Base-by-base conservation (phyloP, 768 basidiomycete genomes). In the Xerocomellus dryophilus region DNA sequence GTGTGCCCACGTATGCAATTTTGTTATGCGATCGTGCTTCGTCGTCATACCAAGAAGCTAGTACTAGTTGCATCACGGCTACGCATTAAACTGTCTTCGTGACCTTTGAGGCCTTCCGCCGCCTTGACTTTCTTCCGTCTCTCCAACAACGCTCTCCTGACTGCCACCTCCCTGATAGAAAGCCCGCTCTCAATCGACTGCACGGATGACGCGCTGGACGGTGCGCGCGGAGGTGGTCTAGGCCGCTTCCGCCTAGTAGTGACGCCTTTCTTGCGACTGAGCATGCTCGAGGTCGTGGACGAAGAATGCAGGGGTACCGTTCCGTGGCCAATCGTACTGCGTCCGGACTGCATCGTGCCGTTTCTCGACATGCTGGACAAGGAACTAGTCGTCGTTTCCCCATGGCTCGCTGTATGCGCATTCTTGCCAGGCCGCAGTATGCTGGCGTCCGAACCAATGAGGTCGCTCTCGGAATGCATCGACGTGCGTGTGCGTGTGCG, bases 201-300 rank as follows among this genome's bases (percentile, higher is more conserved):
- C 29, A 66, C 49, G 0, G 67, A 68, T 8, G 67, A 69, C 5
- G 69, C 61, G 2, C 57, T 67, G 3, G 69, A 71, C 8, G 62
- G 54, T 17, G 51, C 60, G 9, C 67, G 69, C 12, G 49, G 29
- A 11, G 57, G 59, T 7, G 43, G 56, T 43, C 41, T 52, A 4
- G 67, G 67, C 23, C 60, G 60, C 49, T 58, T 67, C 36, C 60
- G 58, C 44, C 50, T 51, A 0, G 46, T 56, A 25, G 40, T 45
- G 7, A 62, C 51, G 2, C 62, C 65, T 36, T 58, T 65, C 36
- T 58, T 66, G 42, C 60, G 66, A 29, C 43, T 51, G 34, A 66
- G 54, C 63, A 48, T 50, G 8, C 61, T 60, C 50, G 58, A 57
- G 1, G 56, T 48, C 36, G 57, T 48, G 9, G 62, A 56, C n/a